phyloP scores from a whole-genome alignment of 2,329 filamentous ascomycete genomes.

The Calonectria hongkongensis region DNA sequence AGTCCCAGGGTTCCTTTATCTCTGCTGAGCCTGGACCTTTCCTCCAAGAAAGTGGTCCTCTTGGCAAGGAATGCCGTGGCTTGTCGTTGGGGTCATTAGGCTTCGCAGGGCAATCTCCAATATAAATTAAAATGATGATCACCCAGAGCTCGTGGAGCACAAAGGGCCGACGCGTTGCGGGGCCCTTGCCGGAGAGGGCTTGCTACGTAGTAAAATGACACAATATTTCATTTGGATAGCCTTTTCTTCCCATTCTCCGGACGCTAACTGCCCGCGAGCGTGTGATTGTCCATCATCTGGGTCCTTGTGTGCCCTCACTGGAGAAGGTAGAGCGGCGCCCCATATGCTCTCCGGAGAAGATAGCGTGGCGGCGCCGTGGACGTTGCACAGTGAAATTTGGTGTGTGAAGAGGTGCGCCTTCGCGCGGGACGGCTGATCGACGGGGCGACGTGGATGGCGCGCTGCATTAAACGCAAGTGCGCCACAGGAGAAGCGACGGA shows the following conservation, averaged over 20 bases:
- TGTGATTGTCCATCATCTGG: background rate
- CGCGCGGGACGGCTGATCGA: slow-evolving; percentile 24
- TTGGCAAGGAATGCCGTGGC: slow-evolving; percentile 19
- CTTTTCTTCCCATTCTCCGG: background rate
- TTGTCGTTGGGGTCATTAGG: slow-evolving; percentile 5
- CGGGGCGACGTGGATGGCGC: slow-evolving; percentile 24
- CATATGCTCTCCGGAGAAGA: no score
- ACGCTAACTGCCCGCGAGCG: background rate
- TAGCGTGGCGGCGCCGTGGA: slow-evolving; percentile 1
- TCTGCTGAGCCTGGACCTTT: background rate
- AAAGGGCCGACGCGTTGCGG: slow-evolving; percentile 23
- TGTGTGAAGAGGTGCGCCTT: slow-evolving; percentile 7
- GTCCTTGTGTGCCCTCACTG: no score
- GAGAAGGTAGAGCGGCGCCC: background rate
- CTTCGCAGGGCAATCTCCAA: slow-evolving; percentile 24
- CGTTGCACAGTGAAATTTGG: slow-evolving; percentile 30
- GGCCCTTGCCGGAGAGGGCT: background rate
- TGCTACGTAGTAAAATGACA: slow-evolving; percentile 20
- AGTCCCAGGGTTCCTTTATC: slow-evolving; percentile 17
- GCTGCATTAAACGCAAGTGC: slow-evolving; percentile 8
- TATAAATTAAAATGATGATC: slow-evolving; percentile 35
- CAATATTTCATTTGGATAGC: slow-evolving; percentile 21
- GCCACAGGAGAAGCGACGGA: background rate
- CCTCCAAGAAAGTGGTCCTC: background rate
- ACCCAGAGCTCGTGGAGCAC: slow-evolving; percentile 20